phyloP scores from a whole-genome alignment of 345 rosid species.

The Cardamine occulta region DNA sequence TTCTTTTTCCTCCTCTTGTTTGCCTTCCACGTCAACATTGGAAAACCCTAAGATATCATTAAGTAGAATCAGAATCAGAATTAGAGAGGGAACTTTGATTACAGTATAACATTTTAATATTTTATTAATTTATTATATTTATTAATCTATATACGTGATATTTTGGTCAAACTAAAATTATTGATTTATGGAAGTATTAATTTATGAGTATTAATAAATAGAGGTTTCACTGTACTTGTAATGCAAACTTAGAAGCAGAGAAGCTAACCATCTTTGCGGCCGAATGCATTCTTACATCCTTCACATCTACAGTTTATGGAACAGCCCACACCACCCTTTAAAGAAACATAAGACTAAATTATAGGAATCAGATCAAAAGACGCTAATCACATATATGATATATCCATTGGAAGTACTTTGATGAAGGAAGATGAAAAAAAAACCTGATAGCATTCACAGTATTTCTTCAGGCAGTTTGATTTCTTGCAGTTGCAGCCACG shows the following conservation, averaged over 20 bases:
- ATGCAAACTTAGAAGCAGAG: slow-evolving; percentile 4
- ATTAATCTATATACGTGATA: too few species aligned
- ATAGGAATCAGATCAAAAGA: slow-evolving; percentile 28
- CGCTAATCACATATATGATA: neutral
- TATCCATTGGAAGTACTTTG: slow-evolving; percentile 19
- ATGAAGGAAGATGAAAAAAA: slow-evolving; percentile 35
- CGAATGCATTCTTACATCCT: slow-evolving; percentile 93
- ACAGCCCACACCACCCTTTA: slow-evolving; percentile 95
- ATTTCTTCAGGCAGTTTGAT: slow-evolving; percentile 90
- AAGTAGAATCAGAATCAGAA: slow-evolving; percentile 15
- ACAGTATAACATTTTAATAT: too few species aligned
- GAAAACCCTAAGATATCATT: slow-evolving; percentile 56
- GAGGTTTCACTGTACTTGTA: neutral
- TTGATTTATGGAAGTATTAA: too few species aligned
- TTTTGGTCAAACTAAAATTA: too few species aligned
- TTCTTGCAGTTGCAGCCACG: slow-evolving; percentile 99
- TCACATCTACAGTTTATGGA: slow-evolving; percentile 96
- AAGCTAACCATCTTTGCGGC: slow-evolving; percentile 82
- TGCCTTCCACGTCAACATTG: slow-evolving; percentile 56
- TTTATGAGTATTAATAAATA: too few species aligned
- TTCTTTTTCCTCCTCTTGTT: slow-evolving; percentile 67
- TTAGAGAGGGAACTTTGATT: neutral
- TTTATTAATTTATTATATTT: too few species aligned
- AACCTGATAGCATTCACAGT: slow-evolving; percentile 98
- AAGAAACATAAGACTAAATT: slow-evolving; percentile 14